A percentile compares a stretch with the other conserved stretches of the same genome.
Conservation (phyloP, 1,284 basidiomycete genomes). For the Cystodermella granulosa region DNA sequence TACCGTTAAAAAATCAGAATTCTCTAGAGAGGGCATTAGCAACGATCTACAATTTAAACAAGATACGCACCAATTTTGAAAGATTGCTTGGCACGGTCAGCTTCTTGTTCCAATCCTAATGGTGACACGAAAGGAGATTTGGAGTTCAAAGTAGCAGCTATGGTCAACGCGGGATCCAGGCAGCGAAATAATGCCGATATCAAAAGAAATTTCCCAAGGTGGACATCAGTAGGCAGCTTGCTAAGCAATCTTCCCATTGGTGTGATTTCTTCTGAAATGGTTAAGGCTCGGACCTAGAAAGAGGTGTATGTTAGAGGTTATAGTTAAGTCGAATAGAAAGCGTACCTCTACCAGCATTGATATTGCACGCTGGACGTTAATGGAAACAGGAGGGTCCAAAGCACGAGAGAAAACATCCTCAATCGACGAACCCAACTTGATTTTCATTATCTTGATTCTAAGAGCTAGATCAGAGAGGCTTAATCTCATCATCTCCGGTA, state of each 20-base stretch:
- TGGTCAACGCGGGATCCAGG: slow-evolving; percentile 91
- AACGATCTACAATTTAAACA: not conserved
- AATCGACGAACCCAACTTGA: slow-evolving; percentile 81
- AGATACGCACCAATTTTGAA: slow-evolving; percentile 70
- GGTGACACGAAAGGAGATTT: slow-evolving; percentile 92
- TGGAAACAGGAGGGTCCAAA: slow-evolving; percentile 81
- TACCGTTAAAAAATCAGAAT: slow-evolving; percentile 94
- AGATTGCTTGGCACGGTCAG: slow-evolving; percentile 75
- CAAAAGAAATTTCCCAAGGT: slow-evolving; percentile 91
- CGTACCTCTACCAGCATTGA: slow-evolving; percentile 85
- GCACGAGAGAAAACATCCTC: slow-evolving; percentile 87
- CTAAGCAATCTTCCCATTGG: slow-evolving; percentile 89
- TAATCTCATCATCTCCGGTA: slow-evolving; percentile 93
- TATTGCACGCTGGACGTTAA: slow-evolving; percentile 91
- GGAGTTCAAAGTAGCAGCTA: slow-evolving; percentile 88
- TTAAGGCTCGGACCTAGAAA: slow-evolving; percentile 76
- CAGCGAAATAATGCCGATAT: slow-evolving; percentile 84
- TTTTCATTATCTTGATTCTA: slow-evolving; percentile 94
- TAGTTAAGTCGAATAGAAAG: slow-evolving; percentile 4
- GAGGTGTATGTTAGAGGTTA: not conserved
- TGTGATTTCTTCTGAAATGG: slow-evolving; percentile 85
- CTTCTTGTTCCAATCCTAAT: slow-evolving; percentile 83
- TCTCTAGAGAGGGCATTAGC: slow-evolving; percentile 49
- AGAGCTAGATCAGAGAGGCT: slow-evolving; percentile 92
- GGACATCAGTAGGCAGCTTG: slow-evolving; percentile 93